phyloP scores from a whole-genome alignment of 257 asterid species.

The Oldenlandia corymbosa region DNA sequence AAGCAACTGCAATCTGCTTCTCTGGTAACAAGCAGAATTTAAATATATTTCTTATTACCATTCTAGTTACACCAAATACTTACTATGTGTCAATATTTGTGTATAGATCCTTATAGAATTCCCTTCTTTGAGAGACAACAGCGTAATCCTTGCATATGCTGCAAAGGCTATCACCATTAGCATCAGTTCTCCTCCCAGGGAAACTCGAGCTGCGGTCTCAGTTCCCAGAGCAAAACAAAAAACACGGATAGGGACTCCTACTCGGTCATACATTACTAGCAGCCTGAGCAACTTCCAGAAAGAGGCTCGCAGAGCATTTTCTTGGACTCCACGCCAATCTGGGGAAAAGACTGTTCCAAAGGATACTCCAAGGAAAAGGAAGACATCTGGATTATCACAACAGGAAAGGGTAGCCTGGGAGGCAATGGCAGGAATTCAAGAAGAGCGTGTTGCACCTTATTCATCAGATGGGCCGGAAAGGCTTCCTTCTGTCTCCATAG shows the following conservation, averaged over 20 bases:
- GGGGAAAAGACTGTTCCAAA: constrained; percentile 76
- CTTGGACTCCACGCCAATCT: constrained; percentile 84
- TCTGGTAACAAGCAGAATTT: constrained; percentile 44
- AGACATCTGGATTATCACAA: constrained; percentile 77
- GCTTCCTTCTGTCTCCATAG: constrained; percentile 72
- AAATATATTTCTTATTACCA: background rate
- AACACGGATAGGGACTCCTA: constrained; percentile 61
- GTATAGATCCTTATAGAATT: constrained; percentile 82
- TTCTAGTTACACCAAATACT: constrained; percentile 13
- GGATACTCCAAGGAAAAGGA: constrained; percentile 84
- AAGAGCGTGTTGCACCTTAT: constrained; percentile 70
- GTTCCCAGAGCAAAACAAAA: constrained; percentile 85
- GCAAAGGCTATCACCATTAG: constrained; percentile 83
- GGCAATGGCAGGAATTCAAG: constrained; percentile 89
- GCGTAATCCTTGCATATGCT: constrained; percentile 71
- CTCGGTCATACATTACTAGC: constrained; percentile 72
- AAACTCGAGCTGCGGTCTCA: constrained; percentile 54
- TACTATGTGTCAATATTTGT: constrained; percentile 18
- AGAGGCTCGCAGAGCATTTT: constrained; percentile 97
- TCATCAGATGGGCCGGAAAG: constrained; percentile 91
- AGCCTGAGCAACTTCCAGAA: constrained; percentile 88
- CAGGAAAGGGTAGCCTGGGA: constrained; percentile 89
- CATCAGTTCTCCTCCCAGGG: constrained; percentile 74
- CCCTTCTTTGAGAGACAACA: constrained; percentile 79
- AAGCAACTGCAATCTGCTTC: constrained; percentile 96